Percentiles rank a stretch among this genome's conserved stretches.
These are phyloP conservation scores for Mycena amicta DNA, from an alignment of 768 basidiomycete genomes.

Conservation along the genomic window DNA sequence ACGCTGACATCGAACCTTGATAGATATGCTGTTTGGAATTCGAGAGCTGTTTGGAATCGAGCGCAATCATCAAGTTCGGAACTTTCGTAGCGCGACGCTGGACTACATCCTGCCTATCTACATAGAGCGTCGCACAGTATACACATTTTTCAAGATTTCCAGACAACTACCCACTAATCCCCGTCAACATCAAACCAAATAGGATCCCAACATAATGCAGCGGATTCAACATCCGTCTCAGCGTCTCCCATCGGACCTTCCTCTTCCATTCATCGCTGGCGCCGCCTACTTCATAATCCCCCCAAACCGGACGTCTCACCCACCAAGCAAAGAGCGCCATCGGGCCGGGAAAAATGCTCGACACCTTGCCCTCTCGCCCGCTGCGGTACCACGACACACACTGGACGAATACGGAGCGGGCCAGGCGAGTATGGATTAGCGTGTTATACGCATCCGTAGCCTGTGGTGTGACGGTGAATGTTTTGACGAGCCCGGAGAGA, in stretches of 20 bases:
- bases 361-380: constrained; percentile 37
- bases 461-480: constrained; percentile 39
- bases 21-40: too few species aligned
- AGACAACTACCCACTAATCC: not conserved
- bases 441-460: constrained; percentile 43
- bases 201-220: constrained; percentile 1
- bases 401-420: constrained; percentile 35
- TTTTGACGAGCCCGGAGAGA: constrained; percentile 32
- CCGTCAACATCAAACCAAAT: not conserved
- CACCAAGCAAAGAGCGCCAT: constrained; percentile 47
- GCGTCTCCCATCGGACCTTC: not conserved
- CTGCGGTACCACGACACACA: constrained; percentile 42
- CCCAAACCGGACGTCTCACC: constrained; percentile 31
- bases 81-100: too few species aligned
- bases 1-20: not conserved
- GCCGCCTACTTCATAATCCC: constrained; percentile 36
- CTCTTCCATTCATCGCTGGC: not conserved
- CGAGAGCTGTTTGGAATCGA: too few species aligned
- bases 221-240: not conserved
- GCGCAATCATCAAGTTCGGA: too few species aligned
- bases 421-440: constrained; percentile 37
- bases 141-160: too few species aligned
- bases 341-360: constrained; percentile 58
- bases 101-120: too few species aligned
- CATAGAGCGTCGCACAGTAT: too few species aligned